Base-by-base conservation (phyloP, 176 grass and related monocot species). In the Raddia guianensis region DNA sequence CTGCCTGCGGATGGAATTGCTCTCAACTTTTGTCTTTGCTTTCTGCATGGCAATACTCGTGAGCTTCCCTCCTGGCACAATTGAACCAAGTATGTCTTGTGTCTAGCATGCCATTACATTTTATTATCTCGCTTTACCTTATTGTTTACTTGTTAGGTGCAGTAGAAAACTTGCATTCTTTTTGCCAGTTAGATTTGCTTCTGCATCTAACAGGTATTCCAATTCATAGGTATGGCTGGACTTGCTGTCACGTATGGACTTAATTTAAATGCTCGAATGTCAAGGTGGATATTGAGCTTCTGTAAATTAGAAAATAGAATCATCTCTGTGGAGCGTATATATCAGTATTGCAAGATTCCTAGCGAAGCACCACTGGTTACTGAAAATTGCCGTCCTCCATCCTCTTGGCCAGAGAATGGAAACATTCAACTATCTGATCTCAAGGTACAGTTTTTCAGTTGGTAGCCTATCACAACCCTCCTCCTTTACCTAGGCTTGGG, bases 271-370 rank as follows among this genome's bases (percentile, higher is more conserved):
- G 91, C 90, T 78, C 89, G 96, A 47, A 85, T 99, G 80, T 99
- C 96, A 81, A 88, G 90, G 70, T 99, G 96, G 96, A 93, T 99
- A 87, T 79, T 99, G 82, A 99, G 96, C 69, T 99, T 99, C 84
- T 95, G 92, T 76, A 99, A 99, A 85, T 85, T 99, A 59, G 96
- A 99, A 72, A 99, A 95, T 76, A 93, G 88, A 95, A 92, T 99
- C 37, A 99, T 99, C 73, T 94, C 96, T 78, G 88, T 99, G 77
- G 96, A 99, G 75, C 89, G 96, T 74, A 99, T 99, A 80, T 90
- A 95, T 84, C 96, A 99, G 59, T 99, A 99, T 75, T 95, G 96
- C 72, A 79, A 88, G 59, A 93, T 99, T 74, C 86, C 92, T 66
- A 91, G 88, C 46, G 96, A 99, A 91, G 88, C 90, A 54, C 90